Conservation (phyloP, 164 flowering plant species). For the Echeveria elegans region DNA sequence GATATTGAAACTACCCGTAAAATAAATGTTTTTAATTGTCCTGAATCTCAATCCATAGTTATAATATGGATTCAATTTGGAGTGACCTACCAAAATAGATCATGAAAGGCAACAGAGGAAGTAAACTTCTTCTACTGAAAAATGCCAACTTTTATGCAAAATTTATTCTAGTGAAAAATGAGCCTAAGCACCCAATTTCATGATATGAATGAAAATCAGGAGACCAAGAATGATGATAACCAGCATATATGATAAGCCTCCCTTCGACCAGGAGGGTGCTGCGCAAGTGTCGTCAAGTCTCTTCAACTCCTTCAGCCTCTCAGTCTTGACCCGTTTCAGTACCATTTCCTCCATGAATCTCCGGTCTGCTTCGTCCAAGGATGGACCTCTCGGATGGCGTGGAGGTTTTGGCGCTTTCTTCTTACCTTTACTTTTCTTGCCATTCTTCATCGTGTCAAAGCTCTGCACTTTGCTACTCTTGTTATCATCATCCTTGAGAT, state of each 20-base stretch:
- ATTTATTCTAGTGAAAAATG: no score
- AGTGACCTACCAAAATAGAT: no score
- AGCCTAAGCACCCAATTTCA: no score
- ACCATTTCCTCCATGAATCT: not conserved
- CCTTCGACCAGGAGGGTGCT: not conserved
- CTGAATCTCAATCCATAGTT: no score
- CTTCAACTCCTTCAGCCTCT: not conserved
- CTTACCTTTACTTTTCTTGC: not conserved
- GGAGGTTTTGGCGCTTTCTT: not conserved
- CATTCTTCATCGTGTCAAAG: not conserved
- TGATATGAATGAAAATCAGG: not conserved
- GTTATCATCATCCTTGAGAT: no score
- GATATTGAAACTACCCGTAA: no score
- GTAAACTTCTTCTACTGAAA: no score
- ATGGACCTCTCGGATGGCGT: conserved; percentile 1
- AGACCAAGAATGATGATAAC: not conserved
- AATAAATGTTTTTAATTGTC: no score
- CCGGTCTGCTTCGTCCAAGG: not conserved
- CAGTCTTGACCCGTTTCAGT: not conserved
- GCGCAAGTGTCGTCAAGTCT: not conserved
- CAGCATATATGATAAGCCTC: not conserved
- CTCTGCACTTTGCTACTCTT: not conserved
- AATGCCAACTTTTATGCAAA: no score
- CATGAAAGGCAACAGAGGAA: no score
- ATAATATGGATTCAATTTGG: no score